These are phyloP conservation scores for Eimeria acervulina DNA, from an alignment of 169 alveolate genomes.

Conservation along the genomic window DNA sequence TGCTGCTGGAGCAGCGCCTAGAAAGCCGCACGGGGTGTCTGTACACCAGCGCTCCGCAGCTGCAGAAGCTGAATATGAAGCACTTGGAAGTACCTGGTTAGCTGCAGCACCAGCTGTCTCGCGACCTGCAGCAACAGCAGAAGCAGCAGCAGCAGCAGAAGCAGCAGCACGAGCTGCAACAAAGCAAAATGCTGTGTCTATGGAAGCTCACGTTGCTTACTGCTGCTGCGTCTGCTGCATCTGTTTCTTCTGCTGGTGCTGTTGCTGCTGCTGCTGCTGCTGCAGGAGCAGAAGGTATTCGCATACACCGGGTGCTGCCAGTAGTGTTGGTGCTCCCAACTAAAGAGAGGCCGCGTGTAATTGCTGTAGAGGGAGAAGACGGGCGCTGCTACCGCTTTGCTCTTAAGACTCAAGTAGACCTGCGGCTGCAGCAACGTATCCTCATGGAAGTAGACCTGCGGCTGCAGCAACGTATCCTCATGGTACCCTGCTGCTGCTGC, in stretches of 20 bases:
- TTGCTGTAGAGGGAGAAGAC: slow-evolving; percentile 93
- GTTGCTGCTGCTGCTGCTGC: background rate
- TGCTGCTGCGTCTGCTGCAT: background rate
- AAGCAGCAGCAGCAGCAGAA: background rate
- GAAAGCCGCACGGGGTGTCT: background rate
- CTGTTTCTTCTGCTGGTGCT: background rate
- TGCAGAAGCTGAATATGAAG: background rate
- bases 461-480: slow-evolving; percentile 95
- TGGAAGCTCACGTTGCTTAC: too few species aligned
- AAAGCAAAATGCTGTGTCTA: too few species aligned
- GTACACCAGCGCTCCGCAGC: slow-evolving; percentile 25
- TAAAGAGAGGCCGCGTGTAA: slow-evolving; percentile 94
- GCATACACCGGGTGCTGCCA: slow-evolving; percentile 17
- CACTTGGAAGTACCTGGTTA: background rate
- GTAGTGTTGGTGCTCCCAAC: slow-evolving; percentile 88
- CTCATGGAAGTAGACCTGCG: slow-evolving; percentile 94
- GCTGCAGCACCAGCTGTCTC: background rate
- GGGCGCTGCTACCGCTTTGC: slow-evolving; percentile 92
- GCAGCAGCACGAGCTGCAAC: background rate
- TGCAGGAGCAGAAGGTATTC: background rate
- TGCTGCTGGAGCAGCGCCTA: background rate
- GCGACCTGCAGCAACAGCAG: background rate
- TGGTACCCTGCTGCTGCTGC: slow-evolving; percentile 92
- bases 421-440: slow-evolving; percentile 93
- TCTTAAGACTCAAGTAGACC: slow-evolving; percentile 94